Evolutionary conservation across 164 flowering plant species (phyloP), one percentile per base, ranked within the genome.

Genomic region (Buxus sempervirens): DNA sequence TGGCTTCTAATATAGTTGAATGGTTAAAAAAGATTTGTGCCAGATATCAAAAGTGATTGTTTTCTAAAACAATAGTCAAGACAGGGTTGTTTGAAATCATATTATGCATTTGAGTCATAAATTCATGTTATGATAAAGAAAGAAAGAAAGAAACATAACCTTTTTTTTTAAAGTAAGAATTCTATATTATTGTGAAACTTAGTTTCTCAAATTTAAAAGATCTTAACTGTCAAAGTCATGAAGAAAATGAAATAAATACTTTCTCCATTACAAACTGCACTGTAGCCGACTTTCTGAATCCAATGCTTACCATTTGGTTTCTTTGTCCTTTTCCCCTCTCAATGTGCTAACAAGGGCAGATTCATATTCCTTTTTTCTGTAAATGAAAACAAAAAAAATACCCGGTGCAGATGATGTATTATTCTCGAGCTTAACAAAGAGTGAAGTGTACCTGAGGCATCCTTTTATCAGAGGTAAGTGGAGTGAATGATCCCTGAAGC

Each of bases 311-410:
- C 92, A 71, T 38, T 89, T 83, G 57, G 73, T 67, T 58, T 95
- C 97, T 77, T 92, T 95, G 54, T 92, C 97, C 73, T 82, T 86
- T 72, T 84, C 96, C 82, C 97, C 89, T 77, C 82, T 86, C 32
- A 92, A 79, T 66, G 97, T 93, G 59, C 91, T 94, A 78, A 90
- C 94, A 78, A 95, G 91, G 48, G 96, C 94, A 74, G 82, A 80
- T 73, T 95, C 99, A 74, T 78, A 83, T 28, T 90, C n/a, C 93
- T 71, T 84, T 90, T 69, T 82, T 88, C 94, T 92, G 84, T 26
- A 70, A 60, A 36, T 41, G 36, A 45, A 16, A 55, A n/a, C n/a
- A 10, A 59, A 41, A 58, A 18, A 7, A 28, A 58, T 68, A 4
- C n/a, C 41, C 48, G 51, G 26, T 38, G 5, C 22, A 58, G 15